Evolutionary conservation across 306 rosid species (phyloP), one percentile per base, ranked within the genome.

Genomic region (Vigna hirtella): DNA sequence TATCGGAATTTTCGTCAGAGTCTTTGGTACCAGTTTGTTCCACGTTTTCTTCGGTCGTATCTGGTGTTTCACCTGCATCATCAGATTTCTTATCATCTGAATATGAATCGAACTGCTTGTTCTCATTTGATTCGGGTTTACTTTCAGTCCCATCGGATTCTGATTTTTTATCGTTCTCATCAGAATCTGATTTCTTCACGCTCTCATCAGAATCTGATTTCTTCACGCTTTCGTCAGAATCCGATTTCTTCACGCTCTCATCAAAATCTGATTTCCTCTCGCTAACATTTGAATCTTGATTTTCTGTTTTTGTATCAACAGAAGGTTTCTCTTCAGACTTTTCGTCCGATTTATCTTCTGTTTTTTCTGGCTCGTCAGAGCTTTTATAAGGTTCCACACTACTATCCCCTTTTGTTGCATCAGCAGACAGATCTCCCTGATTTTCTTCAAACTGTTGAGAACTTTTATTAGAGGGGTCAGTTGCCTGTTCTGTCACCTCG

Each of bases 381-480:
- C 71, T 87, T 64, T 69, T 77, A 50, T 84, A 80, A 36, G 86
- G 52, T 66, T 72, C 56, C 18, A 66, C 90, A 74, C 18, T 64
- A 76, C 11, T 73, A 70, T 85, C 95, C 70, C 87, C 95, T 67
- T 86, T 88, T 22, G 83, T 87, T 10, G 93, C 90, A 78, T 92
- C 97, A 77, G 87, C 91, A 4, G 97, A 86, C 78, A 93, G 79
- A 84, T 89, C 98, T 6, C 96, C 96, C 0, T 84, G 86, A 61
- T 82, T 88, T 78, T 92, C 93, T 78, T 88, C 97, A 82, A 88
- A 92, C 83, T 89, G 91, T 82, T 24, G 89, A 79, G 78, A 24
- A 43, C 85, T 89, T 69, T 76, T 67, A n/a, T 73, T 81, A 30
- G 72, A 73, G 75, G 40, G 74, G 57, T 86, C 94, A 68, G 69